phyloP scores from a whole-genome alignment of 2,329 filamentous ascomycete species.

The Exophiala viscosa region DNA sequence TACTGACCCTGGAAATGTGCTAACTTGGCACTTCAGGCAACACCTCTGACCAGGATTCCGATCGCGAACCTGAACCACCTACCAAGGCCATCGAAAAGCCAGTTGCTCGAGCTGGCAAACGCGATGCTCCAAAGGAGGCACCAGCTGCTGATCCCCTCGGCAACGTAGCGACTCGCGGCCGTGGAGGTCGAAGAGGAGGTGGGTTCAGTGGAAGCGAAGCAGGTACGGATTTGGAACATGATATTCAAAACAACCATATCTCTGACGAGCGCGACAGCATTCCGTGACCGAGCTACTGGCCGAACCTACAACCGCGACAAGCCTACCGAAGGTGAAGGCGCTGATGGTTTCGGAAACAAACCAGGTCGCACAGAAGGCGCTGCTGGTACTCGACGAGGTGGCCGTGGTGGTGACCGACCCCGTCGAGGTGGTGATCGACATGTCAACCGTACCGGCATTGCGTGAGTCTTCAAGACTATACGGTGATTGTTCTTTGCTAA shows the following conservation, averaged over 20 bases:
- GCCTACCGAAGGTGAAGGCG: slow-evolving; percentile 60
- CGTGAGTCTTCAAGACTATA: slow-evolving; percentile 44
- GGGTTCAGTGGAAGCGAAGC: slow-evolving; percentile 73
- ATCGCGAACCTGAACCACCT: slow-evolving; percentile 71
- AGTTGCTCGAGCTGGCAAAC: slow-evolving; percentile 72
- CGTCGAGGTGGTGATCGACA: slow-evolving; percentile 58
- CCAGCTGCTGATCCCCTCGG: slow-evolving; percentile 43
- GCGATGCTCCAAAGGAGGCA: slow-evolving; percentile 74
- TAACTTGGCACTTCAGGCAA: slow-evolving; percentile 51
- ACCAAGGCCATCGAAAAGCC: slow-evolving; percentile 88
- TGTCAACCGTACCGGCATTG: slow-evolving; percentile 54
- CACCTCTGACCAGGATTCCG: slow-evolving; percentile 67
- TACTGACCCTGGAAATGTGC: slow-evolving; percentile 20
- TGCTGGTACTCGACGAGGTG: slow-evolving; percentile 53
- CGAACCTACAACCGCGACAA: slow-evolving; percentile 77
- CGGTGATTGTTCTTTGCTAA: slow-evolving; percentile 26
- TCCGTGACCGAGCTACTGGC: slow-evolving; percentile 83
- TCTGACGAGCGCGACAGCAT: slow-evolving; percentile 55
- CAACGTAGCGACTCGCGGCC: slow-evolving; percentile 36
- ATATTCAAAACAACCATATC: slow-evolving; percentile 14
- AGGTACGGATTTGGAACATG: slow-evolving; percentile 60
- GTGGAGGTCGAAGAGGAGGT: slow-evolving; percentile 52
- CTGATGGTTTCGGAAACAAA: slow-evolving; percentile 41
- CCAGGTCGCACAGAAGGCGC: slow-evolving; percentile 33
- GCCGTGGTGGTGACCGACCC: slow-evolving; percentile 57